phyloP scores from a whole-genome alignment of 495 filamentous ascomycete species.

The Xylaria flabelliformis region DNA sequence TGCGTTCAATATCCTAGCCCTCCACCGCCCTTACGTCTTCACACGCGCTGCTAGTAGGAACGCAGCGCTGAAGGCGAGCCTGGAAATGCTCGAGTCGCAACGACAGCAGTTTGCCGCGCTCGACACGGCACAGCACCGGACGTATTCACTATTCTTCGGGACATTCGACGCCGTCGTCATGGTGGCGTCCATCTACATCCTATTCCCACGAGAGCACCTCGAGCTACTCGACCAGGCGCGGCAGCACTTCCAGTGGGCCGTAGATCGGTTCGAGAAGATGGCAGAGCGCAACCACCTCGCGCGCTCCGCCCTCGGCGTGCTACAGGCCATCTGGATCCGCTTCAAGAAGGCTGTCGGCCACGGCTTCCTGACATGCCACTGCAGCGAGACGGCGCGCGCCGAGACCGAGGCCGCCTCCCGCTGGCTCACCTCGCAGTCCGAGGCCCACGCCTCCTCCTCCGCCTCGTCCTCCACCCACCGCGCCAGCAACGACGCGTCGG shows the following conservation, averaged over 20 bases:
- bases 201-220: constrained; percentile 56
- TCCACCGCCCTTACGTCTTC: constrained; percentile 70
- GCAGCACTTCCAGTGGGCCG: constrained; percentile 60
- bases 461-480: constrained; percentile 26
- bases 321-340: constrained; percentile 53
- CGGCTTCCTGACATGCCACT: constrained; percentile 26
- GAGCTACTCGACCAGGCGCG: constrained; percentile 51
- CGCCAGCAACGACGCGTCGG: constrained; percentile 27
- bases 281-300: constrained; percentile 56
- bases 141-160: constrained; percentile 60
- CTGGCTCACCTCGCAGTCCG: constrained; percentile 33
- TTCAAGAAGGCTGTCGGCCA: constrained; percentile 52
- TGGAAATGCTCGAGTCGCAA: constrained; percentile 63
- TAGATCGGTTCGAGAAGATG: constrained; percentile 60
- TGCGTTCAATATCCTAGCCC: constrained; percentile 62
- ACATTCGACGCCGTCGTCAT: constrained; percentile 69
- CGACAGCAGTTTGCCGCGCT: constrained; percentile 55
- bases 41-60: constrained; percentile 56
- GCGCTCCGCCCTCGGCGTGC: constrained; percentile 58
- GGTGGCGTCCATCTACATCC: constrained; percentile 63
- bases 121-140: constrained; percentile 60
- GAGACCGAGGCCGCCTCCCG: constrained; percentile 31
- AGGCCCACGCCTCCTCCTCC: constrained; percentile 31
- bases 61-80: constrained; percentile 60
- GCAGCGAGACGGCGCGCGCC: constrained; percentile 25